These are phyloP conservation scores for Penicillium concentricum DNA, from an alignment of 2,329 filamentous ascomycete genomes.

Conservation along the genomic window DNA sequence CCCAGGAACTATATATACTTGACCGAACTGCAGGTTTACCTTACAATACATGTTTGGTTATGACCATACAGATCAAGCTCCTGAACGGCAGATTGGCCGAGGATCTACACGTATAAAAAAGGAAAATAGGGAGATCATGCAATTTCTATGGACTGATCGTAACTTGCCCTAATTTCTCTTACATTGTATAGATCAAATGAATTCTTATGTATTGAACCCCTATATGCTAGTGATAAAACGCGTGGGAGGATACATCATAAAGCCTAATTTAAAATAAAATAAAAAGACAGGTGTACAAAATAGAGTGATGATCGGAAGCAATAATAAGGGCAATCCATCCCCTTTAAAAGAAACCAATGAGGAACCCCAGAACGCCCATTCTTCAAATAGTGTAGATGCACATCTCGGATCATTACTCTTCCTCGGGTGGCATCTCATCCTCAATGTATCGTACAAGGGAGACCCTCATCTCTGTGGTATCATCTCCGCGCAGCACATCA, in stretches of 20 bases:
- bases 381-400: constrained; percentile 5
- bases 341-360: not conserved
- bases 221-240: constrained; percentile 19
- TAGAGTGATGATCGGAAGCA: not conserved
- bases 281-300: constrained; percentile 1
- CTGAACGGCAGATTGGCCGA: constrained; percentile 4
- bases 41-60: not conserved
- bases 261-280: constrained; percentile 13
- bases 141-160: constrained; percentile 5
- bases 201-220: not conserved
- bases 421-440: constrained; percentile 93
- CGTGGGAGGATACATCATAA: constrained; percentile 27
- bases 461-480: constrained; percentile 96
- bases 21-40: not conserved
- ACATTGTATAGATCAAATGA: not conserved
- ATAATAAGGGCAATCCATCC: not conserved
- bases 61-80: constrained; percentile 7
- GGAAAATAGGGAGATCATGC: constrained; percentile 7
- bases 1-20: not conserved
- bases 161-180: not conserved
- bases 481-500: constrained; percentile 87
- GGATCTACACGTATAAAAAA: constrained; percentile 9
- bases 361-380: constrained; percentile 7
- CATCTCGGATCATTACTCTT: constrained; percentile 64
- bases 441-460: constrained; percentile 92